Conservation (phyloP, 805 yeast species). For the Blastobotrys chiropterorum region DNA sequence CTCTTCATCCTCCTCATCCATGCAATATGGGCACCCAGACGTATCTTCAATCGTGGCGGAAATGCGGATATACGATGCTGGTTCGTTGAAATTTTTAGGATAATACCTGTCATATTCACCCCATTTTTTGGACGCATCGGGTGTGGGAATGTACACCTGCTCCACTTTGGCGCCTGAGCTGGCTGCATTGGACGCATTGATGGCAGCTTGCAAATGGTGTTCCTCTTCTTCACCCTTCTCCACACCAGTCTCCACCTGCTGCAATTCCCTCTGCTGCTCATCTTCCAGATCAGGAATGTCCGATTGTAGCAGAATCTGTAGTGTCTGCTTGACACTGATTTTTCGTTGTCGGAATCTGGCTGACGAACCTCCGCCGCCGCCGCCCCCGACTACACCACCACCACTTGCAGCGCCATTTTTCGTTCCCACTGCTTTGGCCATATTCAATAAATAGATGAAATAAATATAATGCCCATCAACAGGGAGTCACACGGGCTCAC, state of each 20-base stretch:
- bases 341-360: conserved; percentile 91
- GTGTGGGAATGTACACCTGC: conserved; percentile 86
- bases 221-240: conserved; percentile 97
- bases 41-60: conserved; percentile 97
- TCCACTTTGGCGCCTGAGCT: conserved; percentile 42
- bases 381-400: neutral
- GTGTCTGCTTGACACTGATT: conserved; percentile 83
- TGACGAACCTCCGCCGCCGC: no score
- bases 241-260: conserved; percentile 93
- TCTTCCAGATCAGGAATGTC: conserved; percentile 79
- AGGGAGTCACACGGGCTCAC: no score
- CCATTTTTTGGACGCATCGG: conserved; percentile 87
- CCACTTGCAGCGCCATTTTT: neutral
- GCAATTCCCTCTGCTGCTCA: conserved; percentile 76
- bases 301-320: conserved; percentile 66
- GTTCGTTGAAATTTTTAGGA: conserved; percentile 57
- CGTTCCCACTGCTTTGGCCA: conserved; percentile 6
- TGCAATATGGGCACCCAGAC: conserved; percentile 72
- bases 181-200: conserved; percentile 68
- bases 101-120: conserved; percentile 67
- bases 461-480: no score
- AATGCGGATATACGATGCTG: conserved; percentile 76
- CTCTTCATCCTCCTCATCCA: conserved; percentile 84
- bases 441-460: neutral
- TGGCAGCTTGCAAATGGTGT: conserved; percentile 87